Percentiles rank a stretch among this genome's conserved stretches.
These are phyloP conservation scores for Microthyrium microscopicum DNA, from an alignment of 2,329 filamentous ascomycete genomes.

Conservation along the genomic window DNA sequence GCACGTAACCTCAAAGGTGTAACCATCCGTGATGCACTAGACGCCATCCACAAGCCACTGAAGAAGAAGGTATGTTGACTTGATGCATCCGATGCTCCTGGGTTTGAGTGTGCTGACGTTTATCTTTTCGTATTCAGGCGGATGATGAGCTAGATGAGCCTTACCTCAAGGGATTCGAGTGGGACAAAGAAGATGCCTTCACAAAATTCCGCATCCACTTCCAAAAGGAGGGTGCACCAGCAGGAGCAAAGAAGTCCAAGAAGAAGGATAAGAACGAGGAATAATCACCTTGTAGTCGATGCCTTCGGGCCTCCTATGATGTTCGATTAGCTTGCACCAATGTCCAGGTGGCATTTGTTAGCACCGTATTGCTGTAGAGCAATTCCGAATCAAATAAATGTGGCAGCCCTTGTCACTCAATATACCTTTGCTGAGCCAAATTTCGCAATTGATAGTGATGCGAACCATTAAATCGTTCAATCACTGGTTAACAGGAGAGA, in stretches of 20 bases:
- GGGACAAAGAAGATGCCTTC: constrained; percentile 87
- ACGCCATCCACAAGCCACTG: constrained; percentile 90
- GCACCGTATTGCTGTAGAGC: no score
- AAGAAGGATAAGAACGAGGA: constrained; percentile 35
- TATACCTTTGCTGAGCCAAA: no score
- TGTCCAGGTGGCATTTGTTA: no score
- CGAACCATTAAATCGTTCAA: no score
- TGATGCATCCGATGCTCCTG: background rate
- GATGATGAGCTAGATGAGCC: constrained; percentile 83
- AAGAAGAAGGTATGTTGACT: constrained; percentile 68
- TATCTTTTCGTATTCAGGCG: no score
- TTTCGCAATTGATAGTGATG: no score
- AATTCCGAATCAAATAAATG: no score
- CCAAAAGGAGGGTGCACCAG: constrained; percentile 45
- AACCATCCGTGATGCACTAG: constrained; percentile 90
- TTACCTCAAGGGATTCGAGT: constrained; percentile 87
- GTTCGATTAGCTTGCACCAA: no score
- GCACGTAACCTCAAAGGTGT: constrained; percentile 87
- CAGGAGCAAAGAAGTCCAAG: constrained; percentile 37
- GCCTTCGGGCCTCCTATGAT: no score
- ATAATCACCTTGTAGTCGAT: no score
- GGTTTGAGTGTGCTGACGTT: constrained; percentile 14
- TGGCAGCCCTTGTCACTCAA: no score
- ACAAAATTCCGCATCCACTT: constrained; percentile 76
- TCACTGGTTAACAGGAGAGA: no score